phyloP scores from a whole-genome alignment of 2,329 filamentous ascomycete species.

The Amesomyces nigricolor region DNA sequence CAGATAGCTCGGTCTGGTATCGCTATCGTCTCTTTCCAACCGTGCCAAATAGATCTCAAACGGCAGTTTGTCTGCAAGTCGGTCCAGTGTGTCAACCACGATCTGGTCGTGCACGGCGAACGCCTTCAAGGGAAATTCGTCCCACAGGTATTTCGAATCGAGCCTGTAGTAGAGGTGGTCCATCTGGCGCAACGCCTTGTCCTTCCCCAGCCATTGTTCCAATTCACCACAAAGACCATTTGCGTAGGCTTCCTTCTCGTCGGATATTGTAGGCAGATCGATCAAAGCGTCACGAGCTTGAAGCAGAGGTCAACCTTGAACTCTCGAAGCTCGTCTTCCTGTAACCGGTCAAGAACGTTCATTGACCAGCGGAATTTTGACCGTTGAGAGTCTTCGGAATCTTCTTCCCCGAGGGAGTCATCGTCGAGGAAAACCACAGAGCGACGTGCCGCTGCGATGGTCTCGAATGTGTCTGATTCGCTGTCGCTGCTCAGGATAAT shows the following conservation, averaged over 20 bases:
- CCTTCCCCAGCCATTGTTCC: slow-evolving; percentile 5
- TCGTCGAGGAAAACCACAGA: background rate
- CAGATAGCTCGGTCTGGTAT: slow-evolving; percentile 6
- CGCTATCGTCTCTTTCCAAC: slow-evolving; percentile 9
- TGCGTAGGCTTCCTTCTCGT: background rate
- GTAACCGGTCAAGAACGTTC: slow-evolving; percentile 5
- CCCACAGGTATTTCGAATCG: slow-evolving; percentile 1
- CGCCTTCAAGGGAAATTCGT: background rate
- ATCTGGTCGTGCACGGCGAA: slow-evolving; percentile 3
- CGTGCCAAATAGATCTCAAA: slow-evolving; percentile 14
- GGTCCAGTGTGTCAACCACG: slow-evolving; percentile 3
- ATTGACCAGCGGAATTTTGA: background rate
- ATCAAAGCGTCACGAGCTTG: slow-evolving; percentile 5
- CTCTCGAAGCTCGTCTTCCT: slow-evolving; percentile 9
- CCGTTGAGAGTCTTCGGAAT: background rate
- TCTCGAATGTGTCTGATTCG: background rate
- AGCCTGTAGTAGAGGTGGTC: slow-evolving; percentile 16
- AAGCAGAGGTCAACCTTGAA: slow-evolving; percentile 5
- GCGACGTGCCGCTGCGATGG: background rate
- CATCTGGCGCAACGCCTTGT: slow-evolving; percentile 8
- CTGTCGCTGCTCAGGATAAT: slow-evolving; percentile 4
- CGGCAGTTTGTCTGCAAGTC: background rate
- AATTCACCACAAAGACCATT: slow-evolving; percentile 4
- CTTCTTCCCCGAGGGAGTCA: background rate
- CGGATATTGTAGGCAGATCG: too few species aligned